Evolutionary conservation across 805 yeast genomes (phyloP), one percentile per base, ranked within the genome.

Genomic region (Kodamaea nitidulidarum): DNA sequence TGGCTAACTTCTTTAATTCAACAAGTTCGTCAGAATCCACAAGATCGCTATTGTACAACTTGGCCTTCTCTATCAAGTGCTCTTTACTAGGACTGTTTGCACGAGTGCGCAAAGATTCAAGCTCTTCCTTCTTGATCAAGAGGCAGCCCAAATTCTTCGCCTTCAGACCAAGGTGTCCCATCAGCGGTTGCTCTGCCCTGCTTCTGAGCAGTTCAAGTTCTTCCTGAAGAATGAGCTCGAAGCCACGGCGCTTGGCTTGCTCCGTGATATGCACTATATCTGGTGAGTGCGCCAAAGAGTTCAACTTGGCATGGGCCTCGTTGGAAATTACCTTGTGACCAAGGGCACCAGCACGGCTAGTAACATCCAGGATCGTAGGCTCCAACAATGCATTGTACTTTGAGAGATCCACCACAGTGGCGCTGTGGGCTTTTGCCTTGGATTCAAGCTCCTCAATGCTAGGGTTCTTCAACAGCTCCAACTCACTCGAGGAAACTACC

Each of bases 361-460:
- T 39, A 2, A 51, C 28, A 15, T 45, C 47, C 1, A 41, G 43
- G 9, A 47, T 21, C 22, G 50, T 32, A 10, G 63, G 62, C 9
- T 40, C 26, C 11, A 16, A 7, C 16, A 44, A 27, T 8, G 29
- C 24, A 9, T 47, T 36, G 28, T 45, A 44, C 8, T 60, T 58
- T 3, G 41, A 43, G 9, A 36, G 41, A 7, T 51, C 41, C 4
- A 64, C 17, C 4, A 52, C 36, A 7, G 40, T 47, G 35, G 49
- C 47, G 11, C 50, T 50, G 24, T 43, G 44, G 3, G 36, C 21
- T 5, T 40, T 41, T 8, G 65, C 65, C 18, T 51, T 51, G 2
- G 41, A 31, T 5, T 29, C 31, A 14, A 61, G 39, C 22, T 59
- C 58, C 2, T 49, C 57, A n/a, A 55, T 26, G n/a, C 41, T 50